phyloP scores from a whole-genome alignment of 1,284 basidiomycete species.

The Bjerkandera adusta region DNA sequence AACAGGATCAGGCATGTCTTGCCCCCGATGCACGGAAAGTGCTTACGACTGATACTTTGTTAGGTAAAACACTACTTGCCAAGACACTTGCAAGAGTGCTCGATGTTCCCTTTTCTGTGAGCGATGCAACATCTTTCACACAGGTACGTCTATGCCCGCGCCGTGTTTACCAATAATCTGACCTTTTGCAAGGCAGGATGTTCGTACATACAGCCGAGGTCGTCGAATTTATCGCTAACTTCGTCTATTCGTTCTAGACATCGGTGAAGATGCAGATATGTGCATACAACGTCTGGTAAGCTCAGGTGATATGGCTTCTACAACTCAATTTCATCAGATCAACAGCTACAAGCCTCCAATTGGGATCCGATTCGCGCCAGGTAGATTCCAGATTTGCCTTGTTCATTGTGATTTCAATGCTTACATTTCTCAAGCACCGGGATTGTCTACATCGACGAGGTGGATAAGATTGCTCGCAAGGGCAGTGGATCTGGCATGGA shows the following conservation, averaged over 20 bases:
- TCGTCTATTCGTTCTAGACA: constrained; percentile 50
- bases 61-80: constrained; percentile 86
- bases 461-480: constrained; percentile 89
- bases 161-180: constrained; percentile 11
- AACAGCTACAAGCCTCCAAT: constrained; percentile 79
- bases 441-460: constrained; percentile 95
- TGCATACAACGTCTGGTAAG: constrained; percentile 79
- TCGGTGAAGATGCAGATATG: constrained; percentile 93
- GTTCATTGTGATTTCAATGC: constrained; percentile 8
- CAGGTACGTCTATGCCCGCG: constrained; percentile 45
- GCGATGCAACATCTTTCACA: constrained; percentile 83
- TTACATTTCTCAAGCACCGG: constrained; percentile 58
- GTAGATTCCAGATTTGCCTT: constrained; percentile 30
- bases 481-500: constrained; percentile 59
- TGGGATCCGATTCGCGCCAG: constrained; percentile 84
- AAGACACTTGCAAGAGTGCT: constrained; percentile 83
- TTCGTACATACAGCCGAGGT: constrained; percentile 40
- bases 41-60: background rate
- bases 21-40: constrained; percentile 8
- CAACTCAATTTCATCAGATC: no score
- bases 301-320: constrained; percentile 10
- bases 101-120: constrained; percentile 89
- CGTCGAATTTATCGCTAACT: constrained; percentile 4
- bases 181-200: constrained; percentile 69
- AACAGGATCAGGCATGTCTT: constrained; percentile 69